These are phyloP conservation scores for Aspergillus homomorphus DNA, from an alignment of 495 filamentous ascomycete genomes.

Conservation along the genomic window DNA sequence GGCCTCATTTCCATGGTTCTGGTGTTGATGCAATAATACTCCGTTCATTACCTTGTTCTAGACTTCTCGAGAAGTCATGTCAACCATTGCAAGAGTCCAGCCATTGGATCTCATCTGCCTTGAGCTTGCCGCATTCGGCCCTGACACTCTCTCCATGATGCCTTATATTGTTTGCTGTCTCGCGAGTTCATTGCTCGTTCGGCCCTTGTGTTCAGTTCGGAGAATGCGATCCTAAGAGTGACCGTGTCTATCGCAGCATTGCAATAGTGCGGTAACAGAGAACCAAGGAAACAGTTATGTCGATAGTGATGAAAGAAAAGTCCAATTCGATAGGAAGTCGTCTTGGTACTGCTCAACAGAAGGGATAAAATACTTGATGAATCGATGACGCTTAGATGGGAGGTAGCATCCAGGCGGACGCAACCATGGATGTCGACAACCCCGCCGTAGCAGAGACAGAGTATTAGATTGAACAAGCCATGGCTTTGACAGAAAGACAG, in stretches of 20 bases:
- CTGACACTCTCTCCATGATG: background rate
- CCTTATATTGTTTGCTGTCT: background rate
- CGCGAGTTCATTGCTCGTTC: background rate
- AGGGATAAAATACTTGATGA: background rate
- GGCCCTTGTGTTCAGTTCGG: too few relatives aligned
- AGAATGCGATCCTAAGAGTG: too few relatives aligned
- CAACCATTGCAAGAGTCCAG: background rate
- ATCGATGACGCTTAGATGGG: slow-evolving; percentile 19
- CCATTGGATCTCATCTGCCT: background rate
- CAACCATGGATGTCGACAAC: slow-evolving; percentile 5
- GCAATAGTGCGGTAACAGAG: background rate
- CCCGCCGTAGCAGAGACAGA: background rate
- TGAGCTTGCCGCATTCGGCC: background rate
- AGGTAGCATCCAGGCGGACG: slow-evolving; percentile 13
- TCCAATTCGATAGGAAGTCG: background rate
- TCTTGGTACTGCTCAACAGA: background rate
- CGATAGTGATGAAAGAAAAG: background rate
- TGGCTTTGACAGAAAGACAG: too few relatives aligned
- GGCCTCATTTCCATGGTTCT: background rate
- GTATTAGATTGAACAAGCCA: too few relatives aligned
- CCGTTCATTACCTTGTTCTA: background rate
- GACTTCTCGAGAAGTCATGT: background rate
- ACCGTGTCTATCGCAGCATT: background rate
- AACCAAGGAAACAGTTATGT: too few relatives aligned
- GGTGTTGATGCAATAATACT: background rate